Percentiles rank a stretch among this genome's conserved stretches.
Evolutionary conservation across 1,139 yeast species (phyloP).

Genomic region (Debaryomycetaceae sp.): DNA sequence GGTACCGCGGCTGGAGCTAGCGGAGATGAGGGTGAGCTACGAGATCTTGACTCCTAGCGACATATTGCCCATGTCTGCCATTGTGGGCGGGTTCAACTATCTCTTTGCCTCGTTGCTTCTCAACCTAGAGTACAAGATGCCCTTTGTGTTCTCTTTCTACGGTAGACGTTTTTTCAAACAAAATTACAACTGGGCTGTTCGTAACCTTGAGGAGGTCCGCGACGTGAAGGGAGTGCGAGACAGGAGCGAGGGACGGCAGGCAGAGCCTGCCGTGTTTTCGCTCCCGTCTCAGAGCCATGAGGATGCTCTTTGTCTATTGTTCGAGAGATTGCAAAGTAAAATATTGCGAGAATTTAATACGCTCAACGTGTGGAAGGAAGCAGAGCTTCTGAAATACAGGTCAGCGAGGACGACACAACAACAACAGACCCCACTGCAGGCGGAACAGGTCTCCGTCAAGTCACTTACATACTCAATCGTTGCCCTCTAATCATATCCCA

Average conservation of each 20-base stretch:
- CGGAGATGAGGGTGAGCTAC: constrained; percentile 11
- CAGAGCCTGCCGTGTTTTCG: not conserved
- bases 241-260: not conserved
- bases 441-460: not conserved
- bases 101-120: constrained; percentile 25
- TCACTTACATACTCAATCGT: not conserved
- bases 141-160: constrained; percentile 35
- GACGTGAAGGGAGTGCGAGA: not conserved
- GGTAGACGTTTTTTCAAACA: constrained; percentile 26
- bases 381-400: not conserved
- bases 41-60: constrained; percentile 9
- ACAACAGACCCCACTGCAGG: not conserved
- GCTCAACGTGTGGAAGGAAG: constrained; percentile 10
- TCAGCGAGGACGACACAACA: not conserved
- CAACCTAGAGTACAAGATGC: constrained; percentile 27
- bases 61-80: constrained; percentile 7
- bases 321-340: constrained; percentile 3
- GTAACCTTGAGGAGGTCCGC: constrained; percentile 6
- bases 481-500: not conserved
- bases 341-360: constrained; percentile 8
- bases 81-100: constrained; percentile 26
- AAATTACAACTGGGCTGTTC: constrained; percentile 19
- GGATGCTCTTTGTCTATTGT: not conserved
- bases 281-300: not conserved
- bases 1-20: constrained; percentile 1